Base-by-base conservation (phyloP, 2,329 filamentous ascomycete species). In the Leptodontidium sp. region DNA sequence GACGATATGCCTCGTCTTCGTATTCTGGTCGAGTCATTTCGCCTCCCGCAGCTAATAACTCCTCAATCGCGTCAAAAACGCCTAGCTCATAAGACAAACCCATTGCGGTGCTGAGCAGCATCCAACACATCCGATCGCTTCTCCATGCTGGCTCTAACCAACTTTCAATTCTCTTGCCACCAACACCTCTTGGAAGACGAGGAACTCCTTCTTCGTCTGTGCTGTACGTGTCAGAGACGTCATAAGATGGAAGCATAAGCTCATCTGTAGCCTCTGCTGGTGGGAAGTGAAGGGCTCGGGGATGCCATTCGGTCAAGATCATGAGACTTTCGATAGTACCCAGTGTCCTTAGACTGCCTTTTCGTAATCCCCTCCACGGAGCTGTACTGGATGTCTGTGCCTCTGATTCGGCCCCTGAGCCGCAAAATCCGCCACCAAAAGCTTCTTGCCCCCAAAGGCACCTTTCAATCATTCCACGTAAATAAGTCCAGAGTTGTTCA, bases 81-180 rank as follows among this genome's bases (percentile, higher is more conserved):
- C 96, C 96, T 40, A 99, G 88, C 79, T 99, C 96, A 74, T 97
- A 97, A 0, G 93, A 93, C 47, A 98, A 84, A 0, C 94, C 92
- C 83, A 95, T 92, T 15, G 93, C 94, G 47, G 94, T 97, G 77
- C 93, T 97, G 38, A 98, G 86, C 15, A 98, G 84, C 93, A 98
- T 98, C 95, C 95, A 98, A 78, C 93, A 97, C 93, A 98, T 97
- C 65, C 94, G 91, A 77, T 98, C 95, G 72, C 91, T 93, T 75
- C 95, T 87, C 93, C 95, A 98, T 9, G 93, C 95, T 2, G 96
- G 96, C 79, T 99, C 96, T 4, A 98, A 88, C 93, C 96, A 98
- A 78, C 93, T 95, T 77, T 97, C 94, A 72, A 98, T 96, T 35
- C 94, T 86, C 78, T 92, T 91, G 11, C 93, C 93, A 55, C 93